Conservation (phyloP, 441 rosid species). For the Croton laevigatus region DNA sequence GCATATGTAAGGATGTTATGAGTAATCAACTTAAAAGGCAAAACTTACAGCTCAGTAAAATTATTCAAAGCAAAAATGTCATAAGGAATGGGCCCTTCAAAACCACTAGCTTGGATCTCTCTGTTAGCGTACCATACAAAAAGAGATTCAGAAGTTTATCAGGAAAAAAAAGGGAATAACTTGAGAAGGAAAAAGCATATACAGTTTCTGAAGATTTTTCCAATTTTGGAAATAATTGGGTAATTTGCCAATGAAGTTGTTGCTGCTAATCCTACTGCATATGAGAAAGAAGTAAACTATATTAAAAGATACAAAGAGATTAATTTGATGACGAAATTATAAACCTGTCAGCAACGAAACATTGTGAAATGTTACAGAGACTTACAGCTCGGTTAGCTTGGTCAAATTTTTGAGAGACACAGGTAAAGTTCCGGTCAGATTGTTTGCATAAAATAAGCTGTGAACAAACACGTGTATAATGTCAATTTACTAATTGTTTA, state of each 20-base stretch:
- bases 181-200: slow-evolving; percentile 1
- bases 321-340: background rate
- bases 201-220: slow-evolving; percentile 35
- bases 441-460: slow-evolving; percentile 30
- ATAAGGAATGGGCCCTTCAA: slow-evolving; percentile 46
- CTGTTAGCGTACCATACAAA: slow-evolving; percentile 19
- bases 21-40: background rate
- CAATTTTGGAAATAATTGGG: slow-evolving; percentile 25
- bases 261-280: slow-evolving; percentile 38
- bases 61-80: slow-evolving; percentile 29
- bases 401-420: slow-evolving; percentile 19
- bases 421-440: slow-evolving; percentile 30
- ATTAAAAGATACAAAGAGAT: background rate
- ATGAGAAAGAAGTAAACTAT: too few relatives aligned
- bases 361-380: slow-evolving; percentile 1
- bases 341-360: background rate
- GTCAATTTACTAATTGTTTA: background rate
- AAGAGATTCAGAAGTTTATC: background rate
- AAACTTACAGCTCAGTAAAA: slow-evolving; percentile 38
- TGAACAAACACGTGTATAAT: slow-evolving; percentile 3
- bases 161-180: background rate
- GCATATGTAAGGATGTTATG: too few relatives aligned
- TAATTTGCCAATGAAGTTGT: slow-evolving; percentile 37
- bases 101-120: slow-evolving; percentile 44
- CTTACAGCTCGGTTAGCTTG: slow-evolving; percentile 35